A percentile compares a stretch with the other conserved stretches of the same genome.
phyloP scores from a whole-genome alignment of 257 asterid genomes.

The Nicotiana paniculata region DNA sequence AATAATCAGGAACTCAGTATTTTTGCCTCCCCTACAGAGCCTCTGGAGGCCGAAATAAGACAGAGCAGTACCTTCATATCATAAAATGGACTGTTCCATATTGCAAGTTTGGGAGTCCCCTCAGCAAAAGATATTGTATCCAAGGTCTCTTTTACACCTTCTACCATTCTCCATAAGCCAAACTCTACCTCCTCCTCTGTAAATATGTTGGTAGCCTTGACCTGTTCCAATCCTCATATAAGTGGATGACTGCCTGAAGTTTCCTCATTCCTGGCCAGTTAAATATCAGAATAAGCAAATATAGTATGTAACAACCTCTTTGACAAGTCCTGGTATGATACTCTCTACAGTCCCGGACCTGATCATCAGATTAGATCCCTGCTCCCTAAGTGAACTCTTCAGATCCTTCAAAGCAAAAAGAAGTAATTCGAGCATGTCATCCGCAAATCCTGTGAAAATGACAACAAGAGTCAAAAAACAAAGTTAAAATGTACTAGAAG shows the following conservation, averaged over 20 bases:
- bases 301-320: constrained; percentile 53
- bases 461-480: not conserved
- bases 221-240: constrained; percentile 55
- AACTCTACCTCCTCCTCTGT: constrained; percentile 86
- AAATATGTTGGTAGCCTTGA: constrained; percentile 55
- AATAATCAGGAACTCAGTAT: not conserved
- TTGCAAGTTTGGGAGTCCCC: constrained; percentile 36
- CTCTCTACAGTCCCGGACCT: constrained; percentile 68
- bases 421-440: constrained; percentile 72
- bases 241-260: constrained; percentile 22
- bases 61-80: constrained; percentile 42
- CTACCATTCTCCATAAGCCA: constrained; percentile 45
- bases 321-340: constrained; percentile 46
- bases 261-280: constrained; percentile 22
- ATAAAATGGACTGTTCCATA: constrained; percentile 67
- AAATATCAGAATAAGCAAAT: constrained; percentile 23
- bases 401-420: constrained; percentile 73
- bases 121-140: constrained; percentile 28
- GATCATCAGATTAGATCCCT: constrained; percentile 80
- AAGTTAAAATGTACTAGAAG: not conserved
- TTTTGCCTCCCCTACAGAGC: not conserved
- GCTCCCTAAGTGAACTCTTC: constrained; percentile 54
- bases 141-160: constrained; percentile 42
- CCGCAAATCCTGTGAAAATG: constrained; percentile 55
- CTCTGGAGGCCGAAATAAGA: not conserved